Conservation (phyloP, 495 filamentous ascomycete species). For the Penicillium silybi region DNA sequence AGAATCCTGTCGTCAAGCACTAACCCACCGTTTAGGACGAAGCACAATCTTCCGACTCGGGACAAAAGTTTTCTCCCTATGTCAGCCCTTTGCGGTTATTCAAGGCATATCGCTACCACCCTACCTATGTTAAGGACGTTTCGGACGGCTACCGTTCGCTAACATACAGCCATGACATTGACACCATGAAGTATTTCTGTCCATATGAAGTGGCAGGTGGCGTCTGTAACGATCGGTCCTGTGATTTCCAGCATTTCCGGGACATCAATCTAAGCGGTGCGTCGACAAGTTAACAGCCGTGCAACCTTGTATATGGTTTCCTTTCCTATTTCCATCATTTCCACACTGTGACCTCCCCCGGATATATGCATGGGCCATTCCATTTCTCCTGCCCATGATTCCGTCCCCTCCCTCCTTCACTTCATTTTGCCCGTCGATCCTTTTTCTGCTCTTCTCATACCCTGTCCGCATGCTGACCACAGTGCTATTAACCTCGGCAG, state of each 20-base stretch:
- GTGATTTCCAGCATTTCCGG: constrained; percentile 75
- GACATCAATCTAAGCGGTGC: constrained; percentile 76
- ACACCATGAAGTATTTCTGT: constrained; percentile 69
- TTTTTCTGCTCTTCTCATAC: constrained; percentile 19
- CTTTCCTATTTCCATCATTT: constrained; percentile 5
- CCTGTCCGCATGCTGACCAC: constrained; percentile 58
- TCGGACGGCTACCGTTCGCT: constrained; percentile 77
- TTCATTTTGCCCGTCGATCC: constrained; percentile 11
- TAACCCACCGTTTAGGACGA: constrained; percentile 25
- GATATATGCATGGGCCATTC: constrained; percentile 10
- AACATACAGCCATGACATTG: constrained; percentile 87
- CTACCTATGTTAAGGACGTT: constrained; percentile 63
- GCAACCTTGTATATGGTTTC: constrained; percentile 19
- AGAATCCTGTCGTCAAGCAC: constrained; percentile 12
- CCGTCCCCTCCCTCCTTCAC: constrained; percentile 2
- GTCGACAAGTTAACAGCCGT: constrained; percentile 48
- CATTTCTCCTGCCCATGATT: constrained; percentile 3
- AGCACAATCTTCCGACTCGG: constrained; percentile 10
- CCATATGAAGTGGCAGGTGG: constrained; percentile 67
- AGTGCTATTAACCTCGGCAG: constrained; percentile 55
- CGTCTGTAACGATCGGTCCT: constrained; percentile 68
- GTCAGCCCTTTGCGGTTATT: constrained; percentile 78
- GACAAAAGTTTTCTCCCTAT: constrained; percentile 63
- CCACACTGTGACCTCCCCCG: constrained; percentile 10
- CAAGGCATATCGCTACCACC: constrained; percentile 85